Percentiles rank a stretch among this genome's conserved stretches.
Evolutionary conservation across 768 basidiomycete genomes (phyloP).

Genomic region (Hygrophorus russula): DNA sequence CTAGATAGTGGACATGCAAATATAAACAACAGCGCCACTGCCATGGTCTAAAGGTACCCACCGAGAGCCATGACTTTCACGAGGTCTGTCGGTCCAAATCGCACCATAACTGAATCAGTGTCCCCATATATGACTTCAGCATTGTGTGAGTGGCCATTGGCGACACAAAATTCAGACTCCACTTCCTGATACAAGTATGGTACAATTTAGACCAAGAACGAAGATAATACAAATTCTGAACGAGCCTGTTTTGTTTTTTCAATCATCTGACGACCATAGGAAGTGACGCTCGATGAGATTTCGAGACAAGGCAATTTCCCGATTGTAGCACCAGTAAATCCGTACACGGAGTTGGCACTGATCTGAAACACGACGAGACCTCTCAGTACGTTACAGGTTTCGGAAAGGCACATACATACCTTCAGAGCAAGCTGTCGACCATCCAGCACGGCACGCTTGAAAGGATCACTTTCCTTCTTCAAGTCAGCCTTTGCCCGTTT

Average conservation of each 20-base stretch:
- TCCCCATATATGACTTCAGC: conserved; percentile 97
- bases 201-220: background rate
- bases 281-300: conserved; percentile 91
- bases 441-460: conserved; percentile 93
- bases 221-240: conserved; percentile 1
- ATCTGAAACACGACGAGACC: conserved; percentile 42
- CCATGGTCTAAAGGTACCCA: conserved; percentile 20
- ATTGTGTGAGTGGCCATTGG: conserved; percentile 77
- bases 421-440: conserved; percentile 96
- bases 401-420: conserved; percentile 27
- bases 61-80: conserved; percentile 84
- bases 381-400: background rate
- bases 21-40: background rate
- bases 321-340: conserved; percentile 95
- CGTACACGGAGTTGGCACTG: conserved; percentile 97
- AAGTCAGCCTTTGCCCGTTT: conserved; percentile 93
- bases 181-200: conserved; percentile 50
- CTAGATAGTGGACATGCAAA: conserved; percentile 26
- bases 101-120: conserved; percentile 99
- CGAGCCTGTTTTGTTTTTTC: conserved; percentile 84
- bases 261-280: conserved; percentile 99
- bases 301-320: conserved; percentile 93
- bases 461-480: conserved; percentile 94
- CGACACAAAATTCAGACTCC: conserved; percentile 74
- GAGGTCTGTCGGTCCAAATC: conserved; percentile 86